Conservation (phyloP, 75 land plant genomes). For the Isoetes taiwanensis region DNA sequence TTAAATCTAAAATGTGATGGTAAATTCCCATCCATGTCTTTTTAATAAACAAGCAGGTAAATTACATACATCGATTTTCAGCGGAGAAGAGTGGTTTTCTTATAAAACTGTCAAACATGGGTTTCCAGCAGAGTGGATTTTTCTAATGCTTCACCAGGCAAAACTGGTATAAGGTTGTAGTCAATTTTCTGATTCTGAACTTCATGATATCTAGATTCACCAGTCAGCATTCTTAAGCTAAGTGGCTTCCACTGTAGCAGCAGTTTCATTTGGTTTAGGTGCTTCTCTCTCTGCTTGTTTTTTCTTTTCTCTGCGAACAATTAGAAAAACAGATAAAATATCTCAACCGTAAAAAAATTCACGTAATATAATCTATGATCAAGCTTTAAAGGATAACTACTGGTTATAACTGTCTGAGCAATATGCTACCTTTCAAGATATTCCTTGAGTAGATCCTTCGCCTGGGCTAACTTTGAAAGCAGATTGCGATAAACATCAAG, state of each 20-base stretch:
- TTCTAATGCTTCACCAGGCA: too few relatives aligned
- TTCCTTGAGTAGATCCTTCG: conserved; percentile 91
- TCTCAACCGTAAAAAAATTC: not conserved
- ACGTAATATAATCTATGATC: not conserved
- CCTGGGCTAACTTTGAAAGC: conserved; percentile 88
- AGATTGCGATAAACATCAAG: conserved; percentile 92
- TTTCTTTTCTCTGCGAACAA: conserved; percentile 93
- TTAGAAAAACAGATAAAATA: not conserved
- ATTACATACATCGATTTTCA: too few relatives aligned
- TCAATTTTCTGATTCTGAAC: too few relatives aligned
- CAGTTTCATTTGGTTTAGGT: conserved; percentile 65
- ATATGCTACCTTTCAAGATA: conserved; percentile 73
- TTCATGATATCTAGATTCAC: too few relatives aligned
- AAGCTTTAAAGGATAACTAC: not conserved
- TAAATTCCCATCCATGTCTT: too few relatives aligned
- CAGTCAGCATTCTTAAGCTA: too few relatives aligned
- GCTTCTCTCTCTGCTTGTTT: conserved; percentile 64
- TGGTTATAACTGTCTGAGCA: not conserved
- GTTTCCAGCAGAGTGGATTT: too few relatives aligned
- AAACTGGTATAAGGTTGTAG: too few relatives aligned
- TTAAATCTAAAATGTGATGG: too few relatives aligned
- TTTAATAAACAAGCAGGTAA: too few relatives aligned
- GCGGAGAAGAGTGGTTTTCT: too few relatives aligned
- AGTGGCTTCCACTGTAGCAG: conserved; percentile 24
- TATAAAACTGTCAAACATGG: too few relatives aligned